Evolutionary conservation across 176 grass and related monocot genomes (phyloP).

Genomic region (Sorghum bicolor): DNA sequence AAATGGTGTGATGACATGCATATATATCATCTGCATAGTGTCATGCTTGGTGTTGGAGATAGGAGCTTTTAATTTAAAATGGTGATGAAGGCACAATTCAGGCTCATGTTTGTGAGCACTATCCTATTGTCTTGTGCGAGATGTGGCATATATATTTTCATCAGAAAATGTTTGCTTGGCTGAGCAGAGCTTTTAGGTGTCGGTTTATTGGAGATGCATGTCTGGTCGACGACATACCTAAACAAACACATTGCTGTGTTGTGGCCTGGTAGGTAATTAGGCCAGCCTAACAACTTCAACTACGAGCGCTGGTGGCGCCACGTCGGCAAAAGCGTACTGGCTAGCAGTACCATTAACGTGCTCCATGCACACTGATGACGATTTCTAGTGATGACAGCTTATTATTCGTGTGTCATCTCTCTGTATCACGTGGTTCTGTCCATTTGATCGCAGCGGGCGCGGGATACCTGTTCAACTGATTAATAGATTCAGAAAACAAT

Average conservation of each 20-base stretch:
- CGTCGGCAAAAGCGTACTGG: not conserved
- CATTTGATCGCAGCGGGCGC: not conserved
- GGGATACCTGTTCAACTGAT: not conserved
- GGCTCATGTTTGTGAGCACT: not conserved
- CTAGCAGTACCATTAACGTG: not conserved
- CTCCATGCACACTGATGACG: not conserved
- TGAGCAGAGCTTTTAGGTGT: conserved; percentile 7
- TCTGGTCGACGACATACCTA: conserved; percentile 10
- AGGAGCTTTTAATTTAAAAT: not conserved
- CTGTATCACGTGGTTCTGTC: not conserved
- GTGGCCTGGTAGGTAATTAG: conserved; percentile 41
- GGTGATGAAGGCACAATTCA: not conserved
- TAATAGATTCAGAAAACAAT: not conserved
- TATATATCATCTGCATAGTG: not conserved
- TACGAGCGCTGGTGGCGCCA: not conserved
- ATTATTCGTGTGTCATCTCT: not conserved
- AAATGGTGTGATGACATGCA: not conserved
- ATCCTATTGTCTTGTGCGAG: not conserved
- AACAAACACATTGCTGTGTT: not conserved
- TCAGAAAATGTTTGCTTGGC: not conserved
- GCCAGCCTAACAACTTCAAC: conserved; percentile 33
- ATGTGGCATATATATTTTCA: not conserved
- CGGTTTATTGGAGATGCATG: not conserved
- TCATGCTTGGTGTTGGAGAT: not conserved
- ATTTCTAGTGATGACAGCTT: not conserved